phyloP scores from a whole-genome alignment of 176 grass and related monocot genomes.

The Rhynchospora tenuis region DNA sequence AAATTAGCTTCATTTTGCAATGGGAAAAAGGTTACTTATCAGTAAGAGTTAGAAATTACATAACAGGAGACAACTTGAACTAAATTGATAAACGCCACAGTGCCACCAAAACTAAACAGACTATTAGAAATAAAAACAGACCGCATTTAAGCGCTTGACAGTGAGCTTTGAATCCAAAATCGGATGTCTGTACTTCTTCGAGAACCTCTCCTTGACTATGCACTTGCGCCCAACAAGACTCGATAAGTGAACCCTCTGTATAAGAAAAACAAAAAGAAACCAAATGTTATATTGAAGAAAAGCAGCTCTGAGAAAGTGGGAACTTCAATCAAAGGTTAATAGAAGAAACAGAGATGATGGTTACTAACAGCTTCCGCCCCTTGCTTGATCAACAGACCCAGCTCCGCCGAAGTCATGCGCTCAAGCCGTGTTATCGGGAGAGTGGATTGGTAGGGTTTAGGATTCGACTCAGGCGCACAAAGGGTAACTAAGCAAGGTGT shows the following conservation, averaged over 20 bases:
- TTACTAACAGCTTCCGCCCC: conserved; percentile 83
- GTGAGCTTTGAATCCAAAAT: conserved; percentile 77
- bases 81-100: neutral
- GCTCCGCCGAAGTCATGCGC: conserved; percentile 48
- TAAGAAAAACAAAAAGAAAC: neutral
- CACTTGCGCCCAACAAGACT: conserved; percentile 62
- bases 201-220: conserved; percentile 82
- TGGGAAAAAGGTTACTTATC: neutral
- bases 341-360: neutral
- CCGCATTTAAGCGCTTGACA: conserved; percentile 74
- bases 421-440: neutral
- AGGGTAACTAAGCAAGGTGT: neutral
- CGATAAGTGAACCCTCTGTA: conserved; percentile 74
- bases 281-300: neutral
- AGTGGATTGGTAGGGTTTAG: neutral
- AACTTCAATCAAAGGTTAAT: neutral
- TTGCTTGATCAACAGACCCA: conserved; percentile 76
- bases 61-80: neutral
- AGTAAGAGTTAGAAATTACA: neutral
- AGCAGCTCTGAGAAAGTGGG: neutral
- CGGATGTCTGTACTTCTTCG: conserved; percentile 83
- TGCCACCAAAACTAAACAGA: neutral
- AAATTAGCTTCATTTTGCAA: neutral
- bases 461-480: neutral
- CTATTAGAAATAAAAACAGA: conserved; percentile 21